phyloP scores from a whole-genome alignment of 495 filamentous ascomycete genomes.

The Gamarada debralockiae region DNA sequence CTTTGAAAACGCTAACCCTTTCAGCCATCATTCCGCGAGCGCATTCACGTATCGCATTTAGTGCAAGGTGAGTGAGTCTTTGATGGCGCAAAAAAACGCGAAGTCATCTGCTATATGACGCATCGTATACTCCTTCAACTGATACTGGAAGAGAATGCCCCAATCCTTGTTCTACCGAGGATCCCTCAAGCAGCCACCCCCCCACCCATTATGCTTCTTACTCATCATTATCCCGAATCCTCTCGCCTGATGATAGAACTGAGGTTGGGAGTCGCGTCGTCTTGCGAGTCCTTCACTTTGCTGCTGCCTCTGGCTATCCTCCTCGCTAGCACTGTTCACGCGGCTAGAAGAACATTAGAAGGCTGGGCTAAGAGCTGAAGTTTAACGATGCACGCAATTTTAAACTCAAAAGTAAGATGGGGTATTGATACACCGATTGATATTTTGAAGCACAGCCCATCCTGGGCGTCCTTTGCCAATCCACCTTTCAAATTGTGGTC shows the following conservation, averaged over 20 bases:
- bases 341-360: too few relatives aligned
- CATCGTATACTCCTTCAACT: too few relatives aligned
- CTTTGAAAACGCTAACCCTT: too few relatives aligned
- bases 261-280: slow-evolving; percentile 8
- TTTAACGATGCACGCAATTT: too few relatives aligned
- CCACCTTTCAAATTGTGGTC: not conserved
- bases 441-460: not conserved
- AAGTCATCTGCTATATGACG: slow-evolving; percentile 1
- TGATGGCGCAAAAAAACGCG: not conserved
- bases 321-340: too few relatives aligned
- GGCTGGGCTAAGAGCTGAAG: too few relatives aligned
- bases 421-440: slow-evolving; percentile 7
- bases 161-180: slow-evolving; percentile 1
- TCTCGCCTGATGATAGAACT: slow-evolving; percentile 6
- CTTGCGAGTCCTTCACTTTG: not conserved
- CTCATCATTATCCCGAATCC: not conserved
- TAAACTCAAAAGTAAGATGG: slow-evolving; percentile 18
- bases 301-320: slow-evolving; percentile 12
- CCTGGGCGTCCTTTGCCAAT: slow-evolving; percentile 8
- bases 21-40: too few relatives aligned
- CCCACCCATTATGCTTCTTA: not conserved
- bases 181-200: not conserved
- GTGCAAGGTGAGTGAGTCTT: not conserved
- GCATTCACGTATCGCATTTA: too few relatives aligned
- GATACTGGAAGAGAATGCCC: too few relatives aligned